A percentile compares a stretch with the other conserved stretches of the same genome.
phyloP scores from a whole-genome alignment of 192 early-diverging fungal species.

The Mortierella antarctica region DNA sequence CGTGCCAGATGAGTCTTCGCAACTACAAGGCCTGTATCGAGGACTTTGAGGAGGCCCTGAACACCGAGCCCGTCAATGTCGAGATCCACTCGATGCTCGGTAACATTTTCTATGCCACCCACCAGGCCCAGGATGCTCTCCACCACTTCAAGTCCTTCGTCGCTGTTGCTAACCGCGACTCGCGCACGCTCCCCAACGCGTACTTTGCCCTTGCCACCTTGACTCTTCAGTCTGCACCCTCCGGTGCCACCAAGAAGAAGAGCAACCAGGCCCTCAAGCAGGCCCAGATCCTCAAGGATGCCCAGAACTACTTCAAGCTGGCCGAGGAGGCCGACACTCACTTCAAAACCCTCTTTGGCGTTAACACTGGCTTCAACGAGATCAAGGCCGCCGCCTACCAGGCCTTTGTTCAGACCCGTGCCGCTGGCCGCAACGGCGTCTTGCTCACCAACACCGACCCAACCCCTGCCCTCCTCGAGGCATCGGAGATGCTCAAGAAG shows the following conservation, averaged over 20 bases:
- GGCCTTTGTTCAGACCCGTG: constrained; percentile 48
- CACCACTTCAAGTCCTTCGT: constrained; percentile 64
- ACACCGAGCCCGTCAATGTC: constrained; percentile 36
- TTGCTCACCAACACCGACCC: constrained; percentile 26
- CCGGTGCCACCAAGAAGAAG: constrained; percentile 53
- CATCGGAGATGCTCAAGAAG: constrained; percentile 45
- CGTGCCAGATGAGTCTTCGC: constrained; percentile 60
- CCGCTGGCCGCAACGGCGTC: constrained; percentile 31
- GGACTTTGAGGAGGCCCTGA: constrained; percentile 49
- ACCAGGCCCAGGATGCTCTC: constrained; percentile 58
- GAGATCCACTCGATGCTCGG: constrained; percentile 52
- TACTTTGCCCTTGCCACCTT: constrained; percentile 62
- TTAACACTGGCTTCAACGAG: constrained; percentile 58
- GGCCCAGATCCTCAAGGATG: constrained; percentile 50
- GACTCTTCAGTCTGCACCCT: constrained; percentile 41
- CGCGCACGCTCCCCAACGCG: constrained; percentile 62
- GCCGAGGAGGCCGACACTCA: constrained; percentile 64
- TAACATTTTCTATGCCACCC: constrained; percentile 49
- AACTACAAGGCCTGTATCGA: constrained; percentile 58
- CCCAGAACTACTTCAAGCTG: constrained; percentile 58
- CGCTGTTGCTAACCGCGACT: constrained; percentile 61
- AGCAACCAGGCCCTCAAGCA: constrained; percentile 54
- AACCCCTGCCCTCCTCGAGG: constrained; percentile 52
- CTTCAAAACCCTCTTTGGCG: constrained; percentile 66
- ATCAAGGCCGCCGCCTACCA: constrained; percentile 60